These are phyloP conservation scores for Ophiostoma sp. DNA, from an alignment of 2,329 filamentous ascomycete genomes.

Conservation along the genomic window DNA sequence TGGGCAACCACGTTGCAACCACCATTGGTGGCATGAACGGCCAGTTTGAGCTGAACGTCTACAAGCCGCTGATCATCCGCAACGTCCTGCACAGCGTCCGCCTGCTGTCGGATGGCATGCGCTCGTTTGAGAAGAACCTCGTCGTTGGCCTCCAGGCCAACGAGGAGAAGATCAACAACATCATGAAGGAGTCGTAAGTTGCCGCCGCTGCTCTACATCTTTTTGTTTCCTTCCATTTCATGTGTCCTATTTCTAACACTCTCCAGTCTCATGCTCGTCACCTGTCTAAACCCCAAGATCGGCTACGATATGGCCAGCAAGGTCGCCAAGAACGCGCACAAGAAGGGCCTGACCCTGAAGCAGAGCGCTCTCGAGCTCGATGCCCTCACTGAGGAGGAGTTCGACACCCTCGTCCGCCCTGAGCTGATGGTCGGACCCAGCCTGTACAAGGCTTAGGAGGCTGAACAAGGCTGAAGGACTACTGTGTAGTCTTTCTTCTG, in stretches of 20 bases:
- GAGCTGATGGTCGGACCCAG: conserved; percentile 93
- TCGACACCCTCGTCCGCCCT: conserved; percentile 84
- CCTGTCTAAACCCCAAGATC: conserved; percentile 95
- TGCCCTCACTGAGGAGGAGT: conserved; percentile 83
- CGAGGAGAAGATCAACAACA: conserved; percentile 83
- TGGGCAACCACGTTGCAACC: conserved; percentile 92
- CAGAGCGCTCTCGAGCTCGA: conserved; percentile 91
- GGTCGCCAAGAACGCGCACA: conserved; percentile 98
- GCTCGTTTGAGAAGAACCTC: conserved; percentile 91
- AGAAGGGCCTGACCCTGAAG: conserved; percentile 94
- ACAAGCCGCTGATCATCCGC: conserved; percentile 94
- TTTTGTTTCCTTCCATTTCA: background rate
- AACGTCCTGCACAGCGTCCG: conserved; percentile 92
- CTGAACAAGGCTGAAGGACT: background rate
- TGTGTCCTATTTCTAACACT: conserved; percentile 12
- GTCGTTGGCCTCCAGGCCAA: conserved; percentile 87
- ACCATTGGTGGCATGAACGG: conserved; percentile 96
- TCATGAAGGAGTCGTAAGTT: conserved; percentile 90
- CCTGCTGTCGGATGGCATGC: conserved; percentile 88
- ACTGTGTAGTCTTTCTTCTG: background rate
- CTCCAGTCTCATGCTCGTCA: conserved; percentile 84
- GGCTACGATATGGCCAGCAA: conserved; percentile 97
- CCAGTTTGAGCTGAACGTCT: conserved; percentile 98
- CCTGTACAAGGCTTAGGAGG: conserved; percentile 50
- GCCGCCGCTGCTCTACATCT: background rate